Evolutionary conservation across 345 rosid species (phyloP).

Genomic region (Mercurialis annua): DNA sequence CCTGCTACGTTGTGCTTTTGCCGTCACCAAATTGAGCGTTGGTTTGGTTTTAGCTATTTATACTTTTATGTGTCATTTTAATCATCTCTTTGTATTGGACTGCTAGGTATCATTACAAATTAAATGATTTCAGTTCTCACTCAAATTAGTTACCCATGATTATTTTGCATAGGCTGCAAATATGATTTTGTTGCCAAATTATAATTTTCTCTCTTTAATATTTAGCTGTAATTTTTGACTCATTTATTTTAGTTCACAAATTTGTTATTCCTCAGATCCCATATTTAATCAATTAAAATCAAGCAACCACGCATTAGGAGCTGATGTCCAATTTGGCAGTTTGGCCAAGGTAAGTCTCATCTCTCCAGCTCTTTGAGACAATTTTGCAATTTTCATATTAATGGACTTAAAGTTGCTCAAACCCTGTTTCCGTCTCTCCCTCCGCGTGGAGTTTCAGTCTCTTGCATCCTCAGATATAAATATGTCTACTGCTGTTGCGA

Average conservation of each 20-base stretch:
- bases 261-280: conserved; percentile 39
- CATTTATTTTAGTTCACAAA: background rate
- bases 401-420: conserved; percentile 14
- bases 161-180: background rate
- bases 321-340: conserved; percentile 43
- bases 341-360: conserved; percentile 49
- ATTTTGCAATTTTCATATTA: conserved; percentile 8
- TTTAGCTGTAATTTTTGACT: too few species aligned
- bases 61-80: conserved; percentile 1
- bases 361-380: conserved; percentile 4
- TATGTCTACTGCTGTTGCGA: conserved; percentile 30
- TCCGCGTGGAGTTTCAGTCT: conserved; percentile 25
- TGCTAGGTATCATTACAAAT: background rate
- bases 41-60: background rate
- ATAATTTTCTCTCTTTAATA: background rate
- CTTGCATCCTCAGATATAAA: conserved; percentile 37
- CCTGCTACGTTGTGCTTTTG: background rate
- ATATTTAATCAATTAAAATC: conserved; percentile 52
- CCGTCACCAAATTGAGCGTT: background rate
- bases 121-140: background rate
- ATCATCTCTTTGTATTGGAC: background rate
- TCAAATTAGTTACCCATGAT: background rate
- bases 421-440: background rate
- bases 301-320: conserved; percentile 37
- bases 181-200: background rate